Evolutionary conservation across 2,329 filamentous ascomycete species (phyloP), one percentile per base, ranked within the genome.

Genomic region (Fonsecaea multimorphosa): DNA sequence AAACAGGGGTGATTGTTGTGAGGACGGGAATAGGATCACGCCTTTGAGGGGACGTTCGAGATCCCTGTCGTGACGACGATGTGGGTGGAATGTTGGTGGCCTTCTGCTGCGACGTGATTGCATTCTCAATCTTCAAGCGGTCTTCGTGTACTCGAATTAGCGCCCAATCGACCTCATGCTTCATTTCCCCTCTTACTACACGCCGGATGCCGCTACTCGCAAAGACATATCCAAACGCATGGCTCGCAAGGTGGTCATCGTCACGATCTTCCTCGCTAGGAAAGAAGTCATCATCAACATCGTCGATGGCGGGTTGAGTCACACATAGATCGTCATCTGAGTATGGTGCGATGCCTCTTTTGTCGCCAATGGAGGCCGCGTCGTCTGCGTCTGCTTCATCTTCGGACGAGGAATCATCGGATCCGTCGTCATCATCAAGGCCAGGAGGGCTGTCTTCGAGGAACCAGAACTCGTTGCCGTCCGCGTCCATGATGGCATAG

Each of bases 131-230:
- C 2, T 94, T 91, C 14, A 89, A 80, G 1, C 94, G 87, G 11
- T 89, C 85, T 3, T 89, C 83, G 11, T 89, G 82, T 69, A 98
- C 91, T 71, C 91, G 87, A 72, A 98, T 93, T 1, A 98, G 81
- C 0, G 93, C 93, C 94, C 94, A 98, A 77, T 98, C 94, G 52
- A 98, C 93, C 77, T 98, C 94, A 75, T 97, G 94, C 5, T 91
- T 83, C 27, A 96, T 81, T 3, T 89, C 88, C 67, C 90, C 84
- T 65, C 89, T 85, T 58, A 82, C 84, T 75, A 91, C 89, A 32
- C 94, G 87, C 3, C 92, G 88, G 65, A 98, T 90, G 6, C 94
- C 94, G 24, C 93, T 97, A 0, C 92, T 96, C 0, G 94, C 94
- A 73, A 96, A 92, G 3, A 98, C 83, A 73, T 92, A 88, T 2